Conservation (phyloP, 192 early-diverging fungal species). For the Coemansia sp. region DNA sequence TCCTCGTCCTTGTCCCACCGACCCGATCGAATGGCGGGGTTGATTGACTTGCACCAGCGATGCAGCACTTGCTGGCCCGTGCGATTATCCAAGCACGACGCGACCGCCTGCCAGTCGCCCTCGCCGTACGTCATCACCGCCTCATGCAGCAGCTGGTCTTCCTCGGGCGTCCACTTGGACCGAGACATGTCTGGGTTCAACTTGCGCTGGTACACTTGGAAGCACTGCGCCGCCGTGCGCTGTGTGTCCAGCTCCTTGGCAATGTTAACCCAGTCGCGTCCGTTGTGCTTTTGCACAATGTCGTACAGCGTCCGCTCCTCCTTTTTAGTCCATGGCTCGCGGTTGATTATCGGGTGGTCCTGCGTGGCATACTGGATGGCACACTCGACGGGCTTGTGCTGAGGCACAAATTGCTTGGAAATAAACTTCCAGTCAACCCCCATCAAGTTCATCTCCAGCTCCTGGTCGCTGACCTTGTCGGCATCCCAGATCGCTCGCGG, state of each 20-base stretch:
- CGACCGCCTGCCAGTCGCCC: constrained; percentile 74
- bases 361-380: constrained; percentile 80
- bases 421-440: constrained; percentile 58
- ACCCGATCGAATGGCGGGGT: constrained; percentile 67
- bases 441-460: constrained; percentile 58
- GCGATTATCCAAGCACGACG: constrained; percentile 66
- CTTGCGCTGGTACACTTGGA: constrained; percentile 67
- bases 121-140: constrained; percentile 72
- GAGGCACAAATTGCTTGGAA: constrained; percentile 61
- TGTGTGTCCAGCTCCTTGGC: constrained; percentile 66
- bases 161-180: constrained; percentile 70
- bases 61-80: constrained; percentile 74
- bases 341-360: constrained; percentile 81
- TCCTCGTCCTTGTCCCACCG: constrained; percentile 75
- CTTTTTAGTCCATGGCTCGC: constrained; percentile 64
- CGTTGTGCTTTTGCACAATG: constrained; percentile 53
- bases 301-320: constrained; percentile 59
- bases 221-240: constrained; percentile 76
- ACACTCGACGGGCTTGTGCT: constrained; percentile 70
- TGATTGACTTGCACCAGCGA: constrained; percentile 73
- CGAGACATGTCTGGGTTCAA: constrained; percentile 48
- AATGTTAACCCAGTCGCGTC: constrained; percentile 70
- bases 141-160: constrained; percentile 64
- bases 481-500: constrained; percentile 56
- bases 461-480: constrained; percentile 40